Conservation (phyloP, 2,329 filamentous ascomycete genomes). For the Penicillium sp. region DNA sequence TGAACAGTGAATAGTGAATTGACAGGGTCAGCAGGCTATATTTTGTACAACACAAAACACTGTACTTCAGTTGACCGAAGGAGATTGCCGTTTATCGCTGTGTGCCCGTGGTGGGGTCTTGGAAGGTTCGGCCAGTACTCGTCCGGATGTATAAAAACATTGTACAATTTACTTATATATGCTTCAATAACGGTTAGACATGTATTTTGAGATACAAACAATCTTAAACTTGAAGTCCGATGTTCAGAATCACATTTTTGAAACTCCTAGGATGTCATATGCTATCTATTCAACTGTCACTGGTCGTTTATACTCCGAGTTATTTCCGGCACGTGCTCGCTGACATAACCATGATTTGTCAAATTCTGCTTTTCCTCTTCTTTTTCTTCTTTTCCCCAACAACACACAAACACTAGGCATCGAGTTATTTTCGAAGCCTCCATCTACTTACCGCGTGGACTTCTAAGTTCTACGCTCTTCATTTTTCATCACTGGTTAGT, state of each 20-base stretch:
- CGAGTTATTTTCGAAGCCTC: slow-evolving; percentile 16
- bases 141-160: not conserved
- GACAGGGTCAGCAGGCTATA: not conserved
- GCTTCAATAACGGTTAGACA: not conserved
- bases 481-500: slow-evolving; percentile 6
- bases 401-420: slow-evolving; percentile 12
- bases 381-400: slow-evolving; percentile 15
- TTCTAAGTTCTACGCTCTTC: slow-evolving; percentile 9
- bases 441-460: slow-evolving; percentile 15
- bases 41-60: not conserved
- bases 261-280: not conserved
- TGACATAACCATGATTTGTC: slow-evolving; percentile 27
- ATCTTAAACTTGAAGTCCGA: too few relatives aligned
- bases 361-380: slow-evolving; percentile 24
- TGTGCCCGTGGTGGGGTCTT: slow-evolving; percentile 8
- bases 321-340: slow-evolving; percentile 23
- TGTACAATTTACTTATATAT: not conserved
- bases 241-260: not conserved
- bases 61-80: not conserved
- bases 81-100: slow-evolving; percentile 5
- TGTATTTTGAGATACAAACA: not conserved
- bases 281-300: not conserved
- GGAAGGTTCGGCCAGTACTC: not conserved
- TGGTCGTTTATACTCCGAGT: slow-evolving; percentile 4
- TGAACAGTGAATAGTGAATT: not conserved